phyloP scores from a whole-genome alignment of 306 rosid species.

The Cajanus cajan region DNA sequence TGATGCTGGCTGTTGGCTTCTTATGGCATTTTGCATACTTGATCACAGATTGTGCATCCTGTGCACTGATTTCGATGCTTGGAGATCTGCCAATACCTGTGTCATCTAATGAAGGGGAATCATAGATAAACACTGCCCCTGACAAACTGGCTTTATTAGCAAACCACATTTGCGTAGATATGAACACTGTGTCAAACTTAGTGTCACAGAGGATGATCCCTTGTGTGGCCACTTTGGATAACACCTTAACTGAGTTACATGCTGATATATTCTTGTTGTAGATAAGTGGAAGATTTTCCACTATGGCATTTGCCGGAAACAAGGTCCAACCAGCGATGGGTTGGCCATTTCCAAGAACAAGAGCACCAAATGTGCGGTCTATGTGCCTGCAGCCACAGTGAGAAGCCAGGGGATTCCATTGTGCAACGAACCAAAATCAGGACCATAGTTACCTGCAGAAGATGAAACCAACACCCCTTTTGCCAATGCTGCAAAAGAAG shows the following conservation, averaged over 20 bases:
- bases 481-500: slow-evolving; percentile 41
- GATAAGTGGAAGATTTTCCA: slow-evolving; percentile 20
- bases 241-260: slow-evolving; percentile 24
- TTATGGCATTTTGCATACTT: slow-evolving; percentile 11
- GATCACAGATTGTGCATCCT: slow-evolving; percentile 25
- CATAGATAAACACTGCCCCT: slow-evolving; percentile 39
- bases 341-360: slow-evolving; percentile 32
- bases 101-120: neutral
- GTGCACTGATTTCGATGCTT: slow-evolving; percentile 21
- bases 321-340: slow-evolving; percentile 34
- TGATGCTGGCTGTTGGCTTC: slow-evolving; percentile 25
- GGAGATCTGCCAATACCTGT: neutral
- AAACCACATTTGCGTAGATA: neutral
- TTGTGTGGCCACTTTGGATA: neutral
- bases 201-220: slow-evolving; percentile 32
- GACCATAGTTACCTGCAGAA: slow-evolving; percentile 20
- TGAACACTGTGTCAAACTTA: neutral
- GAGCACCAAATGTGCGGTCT: slow-evolving; percentile 30
- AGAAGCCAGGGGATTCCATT: slow-evolving; percentile 37
- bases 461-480: slow-evolving; percentile 35
- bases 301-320: slow-evolving; percentile 26
- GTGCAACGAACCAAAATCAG: neutral
- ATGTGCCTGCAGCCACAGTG: slow-evolving; percentile 21
- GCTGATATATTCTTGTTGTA: slow-evolving; percentile 27
- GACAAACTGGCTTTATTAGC: neutral